Evolutionary conservation across 2,329 filamentous ascomycete genomes (phyloP).

Genomic region (Colletotrichum caudatum): DNA sequence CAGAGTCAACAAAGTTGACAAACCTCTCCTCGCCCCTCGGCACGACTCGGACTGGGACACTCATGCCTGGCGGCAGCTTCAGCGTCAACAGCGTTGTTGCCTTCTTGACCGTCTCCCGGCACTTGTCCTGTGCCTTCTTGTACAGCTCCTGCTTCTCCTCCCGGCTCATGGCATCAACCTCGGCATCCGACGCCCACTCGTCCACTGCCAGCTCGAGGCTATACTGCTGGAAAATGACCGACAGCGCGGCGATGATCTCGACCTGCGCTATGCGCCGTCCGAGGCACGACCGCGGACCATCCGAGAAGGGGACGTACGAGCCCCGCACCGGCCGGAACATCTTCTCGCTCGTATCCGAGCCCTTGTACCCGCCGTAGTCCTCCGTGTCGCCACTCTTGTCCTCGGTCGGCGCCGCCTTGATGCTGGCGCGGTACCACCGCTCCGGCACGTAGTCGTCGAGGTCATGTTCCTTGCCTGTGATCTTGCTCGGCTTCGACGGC

Average conservation of each 20-base stretch:
- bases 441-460: slow-evolving; percentile 77
- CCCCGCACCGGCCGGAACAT: slow-evolving; percentile 72
- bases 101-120: slow-evolving; percentile 62
- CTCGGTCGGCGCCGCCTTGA: slow-evolving; percentile 44
- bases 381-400: slow-evolving; percentile 50
- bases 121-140: slow-evolving; percentile 68
- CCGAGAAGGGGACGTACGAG: slow-evolving; percentile 69
- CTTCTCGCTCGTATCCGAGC: slow-evolving; percentile 70
- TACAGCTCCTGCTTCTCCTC: slow-evolving; percentile 67
- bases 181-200: slow-evolving; percentile 65
- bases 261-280: slow-evolving; percentile 71
- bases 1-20: slow-evolving; percentile 54
- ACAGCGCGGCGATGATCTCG: slow-evolving; percentile 67
- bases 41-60: slow-evolving; percentile 76
- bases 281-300: slow-evolving; percentile 68
- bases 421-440: slow-evolving; percentile 71
- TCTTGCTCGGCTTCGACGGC: slow-evolving; percentile 66
- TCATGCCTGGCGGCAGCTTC: slow-evolving; percentile 70
- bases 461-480: slow-evolving; percentile 62
- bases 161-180: slow-evolving; percentile 63
- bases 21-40: slow-evolving; percentile 79
- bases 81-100: slow-evolving; percentile 77
- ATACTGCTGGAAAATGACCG: slow-evolving; percentile 68
- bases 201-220: slow-evolving; percentile 79
- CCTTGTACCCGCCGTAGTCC: slow-evolving; percentile 69